Conservation (phyloP, 805 yeast genomes). For the Candida ascalaphidarum region DNA sequence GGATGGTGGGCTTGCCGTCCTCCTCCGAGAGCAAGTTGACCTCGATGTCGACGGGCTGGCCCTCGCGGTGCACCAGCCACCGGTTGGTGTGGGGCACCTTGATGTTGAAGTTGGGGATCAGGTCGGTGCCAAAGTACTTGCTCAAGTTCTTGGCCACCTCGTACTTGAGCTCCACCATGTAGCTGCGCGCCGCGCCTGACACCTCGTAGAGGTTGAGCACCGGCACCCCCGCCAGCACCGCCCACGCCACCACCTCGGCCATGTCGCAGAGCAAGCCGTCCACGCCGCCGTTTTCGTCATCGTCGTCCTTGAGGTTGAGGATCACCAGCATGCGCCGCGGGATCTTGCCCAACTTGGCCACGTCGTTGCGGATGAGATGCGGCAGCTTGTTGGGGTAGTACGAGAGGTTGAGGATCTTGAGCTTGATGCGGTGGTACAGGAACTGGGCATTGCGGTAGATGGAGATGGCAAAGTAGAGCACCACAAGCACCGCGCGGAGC, state of each 20-base stretch:
- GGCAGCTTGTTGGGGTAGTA: conserved; percentile 72
- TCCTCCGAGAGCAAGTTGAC: conserved; percentile 59
- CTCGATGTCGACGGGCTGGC: conserved; percentile 41
- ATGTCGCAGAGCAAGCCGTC: conserved; percentile 73
- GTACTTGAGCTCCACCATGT: conserved; percentile 43
- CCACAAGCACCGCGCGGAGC: conserved; percentile 22
- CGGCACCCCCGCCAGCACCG: conserved; percentile 79
- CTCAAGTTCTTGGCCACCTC: conserved; percentile 52
- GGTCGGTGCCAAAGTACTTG: conserved; percentile 65
- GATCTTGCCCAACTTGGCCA: conserved; percentile 58
- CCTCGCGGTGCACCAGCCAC: conserved; percentile 30
- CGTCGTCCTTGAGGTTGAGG: conserved; percentile 63
- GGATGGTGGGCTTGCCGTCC: conserved; percentile 88
- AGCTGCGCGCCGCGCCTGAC: conserved; percentile 54
- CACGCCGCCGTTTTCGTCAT: conserved; percentile 83
- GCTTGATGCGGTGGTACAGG: conserved; percentile 40
- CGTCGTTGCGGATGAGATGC: conserved; percentile 78
- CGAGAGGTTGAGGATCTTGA: conserved; percentile 50
- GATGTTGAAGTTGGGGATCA: conserved; percentile 54
- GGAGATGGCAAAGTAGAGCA: conserved; percentile 49
- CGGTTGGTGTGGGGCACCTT: conserved; percentile 61
- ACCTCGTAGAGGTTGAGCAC: conserved; percentile 69
- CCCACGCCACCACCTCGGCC: conserved; percentile 79
- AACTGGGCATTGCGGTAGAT: conserved; percentile 45
- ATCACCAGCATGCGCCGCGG: conserved; percentile 74